Conservation (phyloP, 2,329 filamentous ascomycete species). For the Talaromyces pinophilus region DNA sequence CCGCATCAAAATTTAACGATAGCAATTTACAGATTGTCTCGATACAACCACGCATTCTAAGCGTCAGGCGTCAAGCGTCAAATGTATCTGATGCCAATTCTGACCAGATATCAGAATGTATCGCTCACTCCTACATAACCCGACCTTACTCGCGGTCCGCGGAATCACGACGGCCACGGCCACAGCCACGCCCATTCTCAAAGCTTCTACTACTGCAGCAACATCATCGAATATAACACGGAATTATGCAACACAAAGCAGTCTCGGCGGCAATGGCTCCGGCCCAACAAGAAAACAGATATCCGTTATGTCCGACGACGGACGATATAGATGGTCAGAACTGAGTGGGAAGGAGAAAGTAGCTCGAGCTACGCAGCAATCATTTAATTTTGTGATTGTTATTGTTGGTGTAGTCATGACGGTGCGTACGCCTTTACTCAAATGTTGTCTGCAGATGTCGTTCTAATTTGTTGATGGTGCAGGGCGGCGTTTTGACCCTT, state of each 20-base stretch:
- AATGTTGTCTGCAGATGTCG: neutral
- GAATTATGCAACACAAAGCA: constrained; percentile 61
- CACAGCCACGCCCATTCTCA: constrained; percentile 6
- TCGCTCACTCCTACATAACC: constrained; percentile 30
- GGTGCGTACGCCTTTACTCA: constrained; percentile 48
- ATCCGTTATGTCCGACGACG: constrained; percentile 84
- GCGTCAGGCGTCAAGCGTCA: constrained; percentile 22
- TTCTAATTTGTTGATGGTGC: constrained; percentile 6
- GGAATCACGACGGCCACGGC: constrained; percentile 4
- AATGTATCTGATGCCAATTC: constrained; percentile 26
- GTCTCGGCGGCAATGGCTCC: constrained; percentile 40
- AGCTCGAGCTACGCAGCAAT: constrained; percentile 83
- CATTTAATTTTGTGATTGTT: constrained; percentile 81
- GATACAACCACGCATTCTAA: neutral
- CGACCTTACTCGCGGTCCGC: constrained; percentile 12
- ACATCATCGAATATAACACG: constrained; percentile 23
- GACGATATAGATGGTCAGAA: constrained; percentile 75
- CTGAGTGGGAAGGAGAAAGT: constrained; percentile 76
- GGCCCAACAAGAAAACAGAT: constrained; percentile 65
- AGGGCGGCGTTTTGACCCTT: constrained; percentile 76
- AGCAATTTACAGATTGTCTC: neutral
- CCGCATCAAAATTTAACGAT: constrained; percentile 11
- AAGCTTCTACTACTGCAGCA: constrained; percentile 14
- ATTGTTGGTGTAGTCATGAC: constrained; percentile 74
- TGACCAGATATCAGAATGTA: constrained; percentile 29